Evolutionary conservation across 116 monocot genomes (phyloP).

Genomic region (Papilionanthe hybrid): DNA sequence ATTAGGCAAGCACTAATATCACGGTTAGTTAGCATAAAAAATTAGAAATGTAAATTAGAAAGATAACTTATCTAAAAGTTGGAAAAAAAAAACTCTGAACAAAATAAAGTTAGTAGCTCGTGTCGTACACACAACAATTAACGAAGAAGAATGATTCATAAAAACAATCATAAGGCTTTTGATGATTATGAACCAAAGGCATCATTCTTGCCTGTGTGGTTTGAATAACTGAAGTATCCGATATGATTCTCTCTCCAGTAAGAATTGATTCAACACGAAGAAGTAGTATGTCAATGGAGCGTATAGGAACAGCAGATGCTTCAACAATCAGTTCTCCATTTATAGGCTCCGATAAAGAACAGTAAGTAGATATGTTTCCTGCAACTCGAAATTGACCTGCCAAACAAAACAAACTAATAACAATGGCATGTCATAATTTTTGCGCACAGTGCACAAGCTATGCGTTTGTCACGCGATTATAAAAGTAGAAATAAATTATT

Average conservation of each 20-base stretch:
- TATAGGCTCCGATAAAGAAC: conserved; percentile 32
- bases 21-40: neutral
- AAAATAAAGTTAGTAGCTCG: neutral
- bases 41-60: neutral
- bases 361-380: conserved; percentile 35
- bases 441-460: neutral
- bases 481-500: neutral
- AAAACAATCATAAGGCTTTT: too few species aligned
- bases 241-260: conserved; percentile 35
- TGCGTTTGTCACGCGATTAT: neutral
- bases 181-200: neutral
- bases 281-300: conserved; percentile 40
- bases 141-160: neutral
- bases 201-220: conserved; percentile 31
- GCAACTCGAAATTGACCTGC: conserved; percentile 35
- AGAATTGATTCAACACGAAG: conserved; percentile 46
- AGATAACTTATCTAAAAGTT: neutral
- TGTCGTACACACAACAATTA: neutral
- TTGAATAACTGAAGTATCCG: conserved; percentile 38
- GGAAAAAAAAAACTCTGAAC: neutral
- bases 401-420: neutral
- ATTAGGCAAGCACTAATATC: neutral
- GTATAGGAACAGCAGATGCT: conserved; percentile 44
- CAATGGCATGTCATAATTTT: neutral
- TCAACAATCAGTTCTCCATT: conserved; percentile 39